These are phyloP conservation scores for Diphasiastrum complanatum DNA, from an alignment of 83 land plant genomes.

Conservation along the genomic window DNA sequence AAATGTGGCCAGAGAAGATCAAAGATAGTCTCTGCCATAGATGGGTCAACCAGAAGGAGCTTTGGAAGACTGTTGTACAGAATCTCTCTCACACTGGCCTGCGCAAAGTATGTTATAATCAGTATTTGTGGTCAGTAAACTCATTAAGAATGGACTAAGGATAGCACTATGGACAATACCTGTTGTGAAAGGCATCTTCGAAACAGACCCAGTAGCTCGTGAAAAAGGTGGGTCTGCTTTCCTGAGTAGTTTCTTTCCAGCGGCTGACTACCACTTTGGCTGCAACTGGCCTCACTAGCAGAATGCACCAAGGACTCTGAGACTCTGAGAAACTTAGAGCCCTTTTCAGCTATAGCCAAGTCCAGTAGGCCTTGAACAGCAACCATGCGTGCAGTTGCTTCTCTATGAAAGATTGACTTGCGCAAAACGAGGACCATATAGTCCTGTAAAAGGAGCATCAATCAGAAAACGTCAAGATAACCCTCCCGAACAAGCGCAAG, in stretches of 20 bases:
- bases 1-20: conserved; percentile 87
- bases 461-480: too few relatives aligned
- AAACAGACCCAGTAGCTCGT: conserved; percentile 66
- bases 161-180: conserved; percentile 29
- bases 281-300: conserved; percentile 84
- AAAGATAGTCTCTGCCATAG: conserved; percentile 40
- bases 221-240: conserved; percentile 42
- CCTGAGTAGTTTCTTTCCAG: conserved; percentile 29
- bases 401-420: conserved; percentile 77
- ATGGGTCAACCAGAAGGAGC: conserved; percentile 60
- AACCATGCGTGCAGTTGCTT: conserved; percentile 55
- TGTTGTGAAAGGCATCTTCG: conserved; percentile 85
- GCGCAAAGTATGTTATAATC: conserved; percentile 5
- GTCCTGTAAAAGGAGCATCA: conserved; percentile 58
- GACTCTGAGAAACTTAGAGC: conserved; percentile 28
- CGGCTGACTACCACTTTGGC: conserved; percentile 41
- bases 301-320: conserved; percentile 45
- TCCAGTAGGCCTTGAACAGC: conserved; percentile 59
- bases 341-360: conserved; percentile 50
- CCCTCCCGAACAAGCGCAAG: too few relatives aligned
- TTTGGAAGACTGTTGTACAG: conserved; percentile 66
- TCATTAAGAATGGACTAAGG: neutral
- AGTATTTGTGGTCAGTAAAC: neutral
- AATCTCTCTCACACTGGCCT: conserved; percentile 65
- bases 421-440: conserved; percentile 68